Percentiles rank a stretch among this genome's conserved stretches.
These are phyloP conservation scores for Helichrysum umbraculigerum DNA, from an alignment of 129 eudicot genomes.

Conservation along the genomic window DNA sequence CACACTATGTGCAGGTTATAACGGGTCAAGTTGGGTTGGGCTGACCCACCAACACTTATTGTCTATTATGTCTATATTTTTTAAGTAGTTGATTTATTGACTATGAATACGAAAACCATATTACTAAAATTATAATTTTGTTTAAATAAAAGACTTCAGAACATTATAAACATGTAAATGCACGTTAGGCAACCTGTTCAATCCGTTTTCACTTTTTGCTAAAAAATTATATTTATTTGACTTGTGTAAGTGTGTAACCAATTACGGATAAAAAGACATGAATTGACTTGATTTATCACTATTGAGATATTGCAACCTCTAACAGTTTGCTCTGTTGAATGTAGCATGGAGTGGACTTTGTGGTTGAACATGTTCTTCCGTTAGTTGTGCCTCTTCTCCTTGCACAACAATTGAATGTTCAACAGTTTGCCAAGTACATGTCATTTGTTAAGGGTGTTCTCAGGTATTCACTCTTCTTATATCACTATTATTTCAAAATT, in stretches of 20 bases:
- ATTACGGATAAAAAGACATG: background rate
- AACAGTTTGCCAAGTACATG: constrained; percentile 97
- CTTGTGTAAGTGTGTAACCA: background rate
- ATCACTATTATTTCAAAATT: constrained; percentile 2
- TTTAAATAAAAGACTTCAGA: background rate
- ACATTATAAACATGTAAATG: background rate
- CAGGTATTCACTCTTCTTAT: constrained; percentile 47
- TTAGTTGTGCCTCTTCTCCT: constrained; percentile 77
- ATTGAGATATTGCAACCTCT: background rate
- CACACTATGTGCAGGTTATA: background rate
- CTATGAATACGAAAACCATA: background rate
- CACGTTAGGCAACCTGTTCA: background rate
- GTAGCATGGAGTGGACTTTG: constrained; percentile 93
- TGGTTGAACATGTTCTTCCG: constrained; percentile 84
- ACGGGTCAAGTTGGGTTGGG: background rate
- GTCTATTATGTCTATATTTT: background rate
- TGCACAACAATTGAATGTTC: constrained; percentile 90
- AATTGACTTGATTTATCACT: background rate
- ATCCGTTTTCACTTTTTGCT: background rate
- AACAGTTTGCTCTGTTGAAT: background rate
- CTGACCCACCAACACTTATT: background rate
- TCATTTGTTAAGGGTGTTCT: constrained; percentile 76
- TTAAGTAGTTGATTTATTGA: background rate
- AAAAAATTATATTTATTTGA: background rate
- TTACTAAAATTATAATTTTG: background rate